Conservation (phyloP, 306 rosid genomes). For the Lithocarpus polystachyus region DNA sequence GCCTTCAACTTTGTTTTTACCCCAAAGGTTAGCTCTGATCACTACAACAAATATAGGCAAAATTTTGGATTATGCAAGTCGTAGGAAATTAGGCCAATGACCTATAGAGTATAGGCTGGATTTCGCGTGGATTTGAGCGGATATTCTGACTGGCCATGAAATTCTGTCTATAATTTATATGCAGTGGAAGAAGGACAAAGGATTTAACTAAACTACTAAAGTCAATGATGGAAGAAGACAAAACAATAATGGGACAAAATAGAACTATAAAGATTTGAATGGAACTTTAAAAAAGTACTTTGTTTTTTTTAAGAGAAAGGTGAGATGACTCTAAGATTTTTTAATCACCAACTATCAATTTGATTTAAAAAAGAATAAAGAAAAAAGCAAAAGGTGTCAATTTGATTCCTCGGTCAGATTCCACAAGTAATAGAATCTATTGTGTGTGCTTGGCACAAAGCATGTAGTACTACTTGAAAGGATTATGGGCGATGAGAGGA, state of each 20-base stretch:
- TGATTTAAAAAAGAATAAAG: no score
- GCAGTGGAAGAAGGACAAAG: constrained; percentile 1
- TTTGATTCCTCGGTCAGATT: constrained; percentile 7
- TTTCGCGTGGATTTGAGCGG: constrained; percentile 4
- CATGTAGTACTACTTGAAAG: no score
- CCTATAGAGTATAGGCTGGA: background rate
- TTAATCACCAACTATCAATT: background rate
- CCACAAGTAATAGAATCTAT: background rate
- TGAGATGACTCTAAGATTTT: background rate
- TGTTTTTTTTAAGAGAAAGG: background rate
- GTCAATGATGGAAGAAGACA: constrained; percentile 16
- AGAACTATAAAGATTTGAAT: constrained; percentile 4
- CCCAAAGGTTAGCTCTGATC: no score
- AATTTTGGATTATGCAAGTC: no score
- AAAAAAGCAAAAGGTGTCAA: background rate
- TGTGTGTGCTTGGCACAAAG: no score
- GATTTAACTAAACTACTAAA: background rate
- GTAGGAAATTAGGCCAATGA: background rate
- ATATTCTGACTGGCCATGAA: background rate
- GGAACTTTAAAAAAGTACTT: constrained; percentile 18
- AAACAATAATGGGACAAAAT: constrained; percentile 14
- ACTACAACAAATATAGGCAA: no score
- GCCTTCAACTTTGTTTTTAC: no score
- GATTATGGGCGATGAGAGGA: no score
- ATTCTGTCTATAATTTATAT: background rate